These are phyloP conservation scores for Daldinia grandis DNA, from an alignment of 495 filamentous ascomycete genomes.

Conservation along the genomic window DNA sequence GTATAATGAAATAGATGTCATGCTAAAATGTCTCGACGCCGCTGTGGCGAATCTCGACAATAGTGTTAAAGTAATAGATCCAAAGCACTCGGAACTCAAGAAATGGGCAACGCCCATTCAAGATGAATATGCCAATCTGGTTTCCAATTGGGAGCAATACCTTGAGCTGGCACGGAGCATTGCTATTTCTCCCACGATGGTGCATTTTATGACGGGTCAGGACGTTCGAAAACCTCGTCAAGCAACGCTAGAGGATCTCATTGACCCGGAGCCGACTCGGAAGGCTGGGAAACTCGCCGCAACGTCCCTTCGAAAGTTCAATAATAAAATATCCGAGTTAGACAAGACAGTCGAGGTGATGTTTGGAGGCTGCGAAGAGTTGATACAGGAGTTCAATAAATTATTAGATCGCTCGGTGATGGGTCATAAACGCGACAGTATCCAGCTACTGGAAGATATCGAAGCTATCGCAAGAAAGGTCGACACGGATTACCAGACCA, in stretches of 20 bases:
- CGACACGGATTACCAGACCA: constrained; percentile 83
- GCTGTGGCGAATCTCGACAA: constrained; percentile 83
- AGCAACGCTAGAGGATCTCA: constrained; percentile 72
- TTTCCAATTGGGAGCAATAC: constrained; percentile 73
- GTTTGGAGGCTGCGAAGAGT: constrained; percentile 54
- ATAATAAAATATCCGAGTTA: constrained; percentile 54
- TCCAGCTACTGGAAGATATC: constrained; percentile 79
- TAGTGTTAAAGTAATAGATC: constrained; percentile 76
- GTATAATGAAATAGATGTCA: constrained; percentile 72
- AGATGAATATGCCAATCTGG: constrained; percentile 72
- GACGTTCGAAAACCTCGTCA: constrained; percentile 51
- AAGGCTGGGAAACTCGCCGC: constrained; percentile 66
- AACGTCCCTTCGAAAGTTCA: constrained; percentile 56
- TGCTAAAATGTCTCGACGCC: constrained; percentile 75
- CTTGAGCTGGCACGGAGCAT: constrained; percentile 69
- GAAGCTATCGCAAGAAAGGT: constrained; percentile 86
- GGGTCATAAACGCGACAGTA: constrained; percentile 52
- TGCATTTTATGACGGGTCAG: constrained; percentile 62
- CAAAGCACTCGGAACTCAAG: constrained; percentile 75
- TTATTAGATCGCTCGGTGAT: constrained; percentile 55
- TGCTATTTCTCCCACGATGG: constrained; percentile 60
- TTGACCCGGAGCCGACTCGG: constrained; percentile 71
- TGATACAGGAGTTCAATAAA: constrained; percentile 59
- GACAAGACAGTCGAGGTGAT: constrained; percentile 57
- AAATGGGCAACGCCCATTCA: constrained; percentile 74